These are phyloP conservation scores for Populus hybrid DNA, from an alignment of 441 rosid species.

Conservation along the genomic window DNA sequence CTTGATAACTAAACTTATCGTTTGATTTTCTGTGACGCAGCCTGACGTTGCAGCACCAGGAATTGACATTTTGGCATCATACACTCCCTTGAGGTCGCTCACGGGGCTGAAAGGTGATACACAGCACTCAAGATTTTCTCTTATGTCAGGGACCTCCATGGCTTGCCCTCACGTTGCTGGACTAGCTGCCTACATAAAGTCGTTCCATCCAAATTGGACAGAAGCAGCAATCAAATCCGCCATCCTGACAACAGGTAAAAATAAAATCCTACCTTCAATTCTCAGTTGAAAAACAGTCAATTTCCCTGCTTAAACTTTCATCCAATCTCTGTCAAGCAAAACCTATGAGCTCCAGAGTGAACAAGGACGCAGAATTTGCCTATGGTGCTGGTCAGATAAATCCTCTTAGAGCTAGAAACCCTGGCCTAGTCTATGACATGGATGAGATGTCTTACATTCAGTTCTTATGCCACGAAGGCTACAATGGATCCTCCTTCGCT, in stretches of 20 bases:
- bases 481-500: constrained; percentile 46
- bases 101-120: constrained; percentile 64
- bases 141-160: constrained; percentile 80
- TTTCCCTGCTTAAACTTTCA: background rate
- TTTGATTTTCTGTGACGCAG: constrained; percentile 24
- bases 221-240: constrained; percentile 72
- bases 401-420: constrained; percentile 60
- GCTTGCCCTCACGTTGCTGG: constrained; percentile 81
- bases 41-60: constrained; percentile 83
- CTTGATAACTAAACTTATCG: background rate
- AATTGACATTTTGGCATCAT: constrained; percentile 67
- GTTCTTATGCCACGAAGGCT: constrained; percentile 72
- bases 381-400: constrained; percentile 72
- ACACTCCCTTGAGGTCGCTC: constrained; percentile 61
- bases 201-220: constrained; percentile 68
- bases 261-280: background rate
- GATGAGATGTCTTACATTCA: constrained; percentile 53
- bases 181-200: constrained; percentile 67
- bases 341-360: constrained; percentile 53
- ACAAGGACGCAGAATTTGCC: constrained; percentile 50
- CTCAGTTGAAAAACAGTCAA: background rate
- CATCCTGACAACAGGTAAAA: constrained; percentile 63
- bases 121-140: constrained; percentile 55
- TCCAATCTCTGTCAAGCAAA: constrained; percentile 37
- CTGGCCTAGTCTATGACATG: constrained; percentile 70